A percentile compares a stretch with the other conserved stretches of the same genome.
Conservation (phyloP, 495 filamentous ascomycete species). For the Tuber microsphaerosporum region DNA sequence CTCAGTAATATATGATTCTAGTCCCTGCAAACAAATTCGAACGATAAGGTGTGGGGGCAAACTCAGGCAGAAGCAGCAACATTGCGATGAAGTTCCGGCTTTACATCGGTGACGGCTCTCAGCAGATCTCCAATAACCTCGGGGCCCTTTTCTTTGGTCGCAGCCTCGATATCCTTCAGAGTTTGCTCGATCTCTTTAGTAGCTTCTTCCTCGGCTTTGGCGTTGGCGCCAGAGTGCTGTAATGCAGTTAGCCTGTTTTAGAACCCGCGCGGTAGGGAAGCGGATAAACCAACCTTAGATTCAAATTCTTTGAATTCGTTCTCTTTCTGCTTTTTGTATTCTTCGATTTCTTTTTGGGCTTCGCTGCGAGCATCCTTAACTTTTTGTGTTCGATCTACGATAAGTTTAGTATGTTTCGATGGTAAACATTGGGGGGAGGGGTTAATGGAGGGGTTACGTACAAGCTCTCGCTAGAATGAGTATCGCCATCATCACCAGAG, state of each 20-base stretch:
- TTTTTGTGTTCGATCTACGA: slow-evolving; percentile 83
- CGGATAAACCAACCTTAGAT: slow-evolving; percentile 58
- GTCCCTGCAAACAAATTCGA: slow-evolving; percentile 11
- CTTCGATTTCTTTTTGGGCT: slow-evolving; percentile 96
- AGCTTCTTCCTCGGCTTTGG: slow-evolving; percentile 78
- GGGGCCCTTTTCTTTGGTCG: slow-evolving; percentile 67
- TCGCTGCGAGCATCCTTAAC: slow-evolving; percentile 92
- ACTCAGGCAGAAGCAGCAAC: slow-evolving; percentile 22
- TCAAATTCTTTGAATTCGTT: slow-evolving; percentile 93
- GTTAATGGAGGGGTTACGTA: slow-evolving; percentile 31
- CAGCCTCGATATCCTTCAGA: slow-evolving; percentile 70
- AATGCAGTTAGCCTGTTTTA: slow-evolving; percentile 3
- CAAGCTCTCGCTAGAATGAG: slow-evolving; percentile 32
- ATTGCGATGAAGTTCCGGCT: slow-evolving; percentile 50
- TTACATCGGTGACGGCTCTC: slow-evolving; percentile 68
- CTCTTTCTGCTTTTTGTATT: slow-evolving; percentile 83
- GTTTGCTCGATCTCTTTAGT: slow-evolving; percentile 71
- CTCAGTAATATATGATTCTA: neutral
- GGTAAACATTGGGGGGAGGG: slow-evolving; percentile 17
- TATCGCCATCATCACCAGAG: slow-evolving; percentile 5
- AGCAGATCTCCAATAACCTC: slow-evolving; percentile 76
- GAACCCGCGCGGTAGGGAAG: slow-evolving; percentile 43
- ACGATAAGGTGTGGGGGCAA: neutral
- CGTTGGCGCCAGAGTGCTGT: slow-evolving; percentile 72
- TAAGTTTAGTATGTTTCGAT: slow-evolving; percentile 19